Evolutionary conservation across 1,284 basidiomycete species (phyloP).

Genomic region (Cystobasidium slooffiae): DNA sequence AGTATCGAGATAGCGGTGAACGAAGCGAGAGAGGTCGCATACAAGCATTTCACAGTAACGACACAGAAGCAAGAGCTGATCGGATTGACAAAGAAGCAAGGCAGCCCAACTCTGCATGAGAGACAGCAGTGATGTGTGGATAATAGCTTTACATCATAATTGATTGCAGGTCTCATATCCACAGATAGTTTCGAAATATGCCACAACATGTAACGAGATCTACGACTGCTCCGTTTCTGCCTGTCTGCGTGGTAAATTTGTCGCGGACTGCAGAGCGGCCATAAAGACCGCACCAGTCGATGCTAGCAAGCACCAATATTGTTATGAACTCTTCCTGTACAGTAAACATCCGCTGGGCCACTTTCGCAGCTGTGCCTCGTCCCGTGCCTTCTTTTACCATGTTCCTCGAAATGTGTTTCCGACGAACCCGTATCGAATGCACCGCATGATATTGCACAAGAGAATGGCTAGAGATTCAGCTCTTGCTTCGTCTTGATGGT

Average conservation of each 20-base stretch:
- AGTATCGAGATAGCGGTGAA: neutral
- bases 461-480: too few relatives aligned
- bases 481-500: too few relatives aligned
- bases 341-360: too few relatives aligned
- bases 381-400: too few relatives aligned
- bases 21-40: neutral
- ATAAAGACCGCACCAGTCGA: conserved; percentile 38
- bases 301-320: neutral
- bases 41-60: neutral
- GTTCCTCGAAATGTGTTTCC: too few relatives aligned
- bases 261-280: conserved; percentile 28
- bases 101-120: too few relatives aligned
- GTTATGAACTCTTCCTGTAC: neutral
- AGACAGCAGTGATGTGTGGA: too few relatives aligned
- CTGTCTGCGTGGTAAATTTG: conserved; percentile 19
- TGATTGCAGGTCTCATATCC: neutral
- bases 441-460: too few relatives aligned
- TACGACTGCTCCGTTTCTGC: conserved; percentile 44
- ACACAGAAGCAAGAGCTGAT: neutral
- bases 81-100: too few relatives aligned
- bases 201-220: neutral
- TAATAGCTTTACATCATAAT: neutral
- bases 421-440: too few relatives aligned
- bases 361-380: neutral
- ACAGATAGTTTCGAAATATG: neutral